These are phyloP conservation scores for Fragaria nilgerrensis DNA, from an alignment of 306 rosid species.

Conservation along the genomic window DNA sequence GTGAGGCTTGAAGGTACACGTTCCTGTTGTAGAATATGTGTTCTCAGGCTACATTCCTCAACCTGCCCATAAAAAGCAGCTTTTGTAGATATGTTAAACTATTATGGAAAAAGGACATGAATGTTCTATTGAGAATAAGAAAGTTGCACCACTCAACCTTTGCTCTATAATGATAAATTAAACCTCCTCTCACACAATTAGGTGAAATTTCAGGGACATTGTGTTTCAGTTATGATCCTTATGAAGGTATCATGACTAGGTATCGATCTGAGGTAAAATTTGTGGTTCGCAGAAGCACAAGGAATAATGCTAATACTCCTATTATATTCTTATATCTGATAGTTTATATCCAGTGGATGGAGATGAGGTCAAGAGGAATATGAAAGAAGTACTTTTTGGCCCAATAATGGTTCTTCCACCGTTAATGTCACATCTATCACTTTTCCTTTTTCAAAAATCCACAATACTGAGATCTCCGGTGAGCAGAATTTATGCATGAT, in stretches of 20 bases:
- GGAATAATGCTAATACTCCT: slow-evolving; percentile 4
- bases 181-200: neutral
- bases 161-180: neutral
- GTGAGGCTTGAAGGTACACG: slow-evolving; percentile 40
- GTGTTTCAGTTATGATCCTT: neutral
- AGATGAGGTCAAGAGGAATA: slow-evolving; percentile 17
- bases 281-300: neutral
- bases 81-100: slow-evolving; percentile 16
- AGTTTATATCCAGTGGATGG: slow-evolving; percentile 1
- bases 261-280: neutral
- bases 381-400: neutral
- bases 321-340: slow-evolving; percentile 4
- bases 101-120: neutral
- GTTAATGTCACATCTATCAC: slow-evolving; percentile 8
- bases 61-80: slow-evolving; percentile 47
- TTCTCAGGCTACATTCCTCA: slow-evolving; percentile 69
- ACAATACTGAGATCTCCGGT: neutral
- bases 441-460: neutral
- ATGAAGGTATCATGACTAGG: neutral
- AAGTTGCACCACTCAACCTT: neutral
- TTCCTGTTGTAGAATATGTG: slow-evolving; percentile 64
- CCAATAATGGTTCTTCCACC: slow-evolving; percentile 4
- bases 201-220: neutral
- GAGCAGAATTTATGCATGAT: neutral
- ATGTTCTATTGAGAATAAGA: neutral